Base-by-base conservation (phyloP, 805 yeast species). In the Starmerella scarabaei region DNA sequence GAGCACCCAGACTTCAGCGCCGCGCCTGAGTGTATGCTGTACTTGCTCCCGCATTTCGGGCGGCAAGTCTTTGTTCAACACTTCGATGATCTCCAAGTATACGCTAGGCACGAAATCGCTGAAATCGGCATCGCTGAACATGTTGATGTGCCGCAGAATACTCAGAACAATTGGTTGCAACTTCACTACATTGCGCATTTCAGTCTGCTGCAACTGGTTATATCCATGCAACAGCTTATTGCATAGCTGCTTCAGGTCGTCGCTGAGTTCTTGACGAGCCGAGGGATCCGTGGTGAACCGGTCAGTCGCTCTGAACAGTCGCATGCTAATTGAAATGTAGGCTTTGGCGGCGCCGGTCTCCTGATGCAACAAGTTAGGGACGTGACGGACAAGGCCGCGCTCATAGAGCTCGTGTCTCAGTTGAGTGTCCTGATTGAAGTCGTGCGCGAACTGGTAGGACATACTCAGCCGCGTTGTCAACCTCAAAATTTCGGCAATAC, bases 141-240 rank as follows among this genome's bases (percentile, higher is more conserved):
- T 81, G 35, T 74, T 72, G 53, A 77, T 79, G 3, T 94, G 95
- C 56, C 80, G 85, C 47, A 79, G 64, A 19, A 91, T 80, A 56
- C 81, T 94, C 26, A 82, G 79, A 30, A 88, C 84, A 16, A 91
- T 96, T 0, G 97, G 96, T 52, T 80, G 70, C 93, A 96, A 80
- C 3, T 93, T 77, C 15, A 72, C 67, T 33, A 88, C 75, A 57
- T 82, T 82, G 53, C 93, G 72, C 37, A 72, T 75, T 58, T 81
- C 88, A 5, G 73, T 60, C 38, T 64, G 65, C 47, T 80, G 94
- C 50, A 86, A 67, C 2, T 69, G 67, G 24, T 76, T 69, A 57
- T 75, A 86, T 45, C 86, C 73, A 41, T 71, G 71, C 20, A 85
- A 69, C 23, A 88, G 78, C 5, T 72, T 67, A 7, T 71, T 73